Evolutionary conservation across 495 filamentous ascomycete species (phyloP).

Genomic region (Aspergillus asperescens): DNA sequence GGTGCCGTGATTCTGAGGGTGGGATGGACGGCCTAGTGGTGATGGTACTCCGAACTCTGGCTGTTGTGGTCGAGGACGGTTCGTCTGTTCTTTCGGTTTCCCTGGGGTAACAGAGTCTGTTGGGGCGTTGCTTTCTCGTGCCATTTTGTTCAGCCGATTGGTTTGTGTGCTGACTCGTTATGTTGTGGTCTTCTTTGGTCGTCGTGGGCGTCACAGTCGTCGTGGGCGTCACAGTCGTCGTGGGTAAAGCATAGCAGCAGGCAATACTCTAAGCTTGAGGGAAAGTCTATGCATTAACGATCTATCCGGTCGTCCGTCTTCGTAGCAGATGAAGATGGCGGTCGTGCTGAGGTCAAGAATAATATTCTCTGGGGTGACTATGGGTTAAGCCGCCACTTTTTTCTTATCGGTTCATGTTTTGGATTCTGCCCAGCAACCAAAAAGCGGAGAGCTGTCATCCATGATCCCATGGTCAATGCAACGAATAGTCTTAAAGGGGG

Average conservation of each 20-base stretch:
- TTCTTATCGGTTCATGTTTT: slow-evolving; percentile 9
- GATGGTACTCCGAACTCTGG: slow-evolving; percentile 59
- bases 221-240: neutral
- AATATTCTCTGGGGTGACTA: neutral
- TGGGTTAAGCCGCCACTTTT: slow-evolving; percentile 1
- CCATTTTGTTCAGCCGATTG: slow-evolving; percentile 25
- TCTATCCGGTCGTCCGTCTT: neutral
- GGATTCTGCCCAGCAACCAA: slow-evolving; percentile 14
- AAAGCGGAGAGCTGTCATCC: neutral
- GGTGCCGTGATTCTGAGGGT: slow-evolving; percentile 32
- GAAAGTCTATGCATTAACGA: neutral
- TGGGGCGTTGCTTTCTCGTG: slow-evolving; percentile 40
- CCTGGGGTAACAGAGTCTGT: slow-evolving; percentile 30
- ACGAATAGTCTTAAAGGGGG: neutral
- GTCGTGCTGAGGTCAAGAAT: neutral
- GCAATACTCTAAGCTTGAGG: neutral
- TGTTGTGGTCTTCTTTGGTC: neutral
- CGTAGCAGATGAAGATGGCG: neutral
- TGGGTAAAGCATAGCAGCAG: neutral
- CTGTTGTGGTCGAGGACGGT: slow-evolving; percentile 25
- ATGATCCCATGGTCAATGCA: neutral
- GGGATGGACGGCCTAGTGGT: slow-evolving; percentile 40
- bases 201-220: neutral
- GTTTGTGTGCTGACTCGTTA: neutral
- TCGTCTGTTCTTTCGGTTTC: slow-evolving; percentile 25